Conservation (phyloP, 1,139 yeast species). For the Candida smagusa region DNA sequence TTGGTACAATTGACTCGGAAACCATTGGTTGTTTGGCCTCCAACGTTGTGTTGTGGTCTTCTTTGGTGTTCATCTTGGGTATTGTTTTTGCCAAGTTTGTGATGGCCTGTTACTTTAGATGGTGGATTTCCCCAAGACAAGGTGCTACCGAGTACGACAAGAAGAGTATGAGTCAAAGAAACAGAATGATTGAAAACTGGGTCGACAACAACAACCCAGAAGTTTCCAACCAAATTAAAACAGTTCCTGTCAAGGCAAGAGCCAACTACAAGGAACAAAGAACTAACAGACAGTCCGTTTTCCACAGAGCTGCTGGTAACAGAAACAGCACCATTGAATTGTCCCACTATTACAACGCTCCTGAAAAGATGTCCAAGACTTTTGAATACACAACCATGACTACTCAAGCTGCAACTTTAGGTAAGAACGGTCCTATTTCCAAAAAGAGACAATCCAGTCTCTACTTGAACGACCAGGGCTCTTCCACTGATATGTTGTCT, state of each 20-base stretch:
- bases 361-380: slow-evolving; percentile 35
- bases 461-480: slow-evolving; percentile 33
- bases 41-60: slow-evolving; percentile 70
- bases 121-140: slow-evolving; percentile 75
- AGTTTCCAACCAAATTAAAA: slow-evolving; percentile 52
- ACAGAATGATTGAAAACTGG: slow-evolving; percentile 76
- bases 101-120: slow-evolving; percentile 85
- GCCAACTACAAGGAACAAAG: slow-evolving; percentile 44
- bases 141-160: slow-evolving; percentile 67
- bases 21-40: slow-evolving; percentile 97
- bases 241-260: slow-evolving; percentile 51
- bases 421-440: slow-evolving; percentile 12
- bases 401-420: slow-evolving; percentile 48
- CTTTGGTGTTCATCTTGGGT: slow-evolving; percentile 80
- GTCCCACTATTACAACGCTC: slow-evolving; percentile 38
- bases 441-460: slow-evolving; percentile 20
- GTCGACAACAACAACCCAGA: slow-evolving; percentile 48
- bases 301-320: slow-evolving; percentile 32
- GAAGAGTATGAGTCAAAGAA: slow-evolving; percentile 43
- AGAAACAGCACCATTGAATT: slow-evolving; percentile 40
- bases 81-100: slow-evolving; percentile 74
- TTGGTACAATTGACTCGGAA: slow-evolving; percentile 85
- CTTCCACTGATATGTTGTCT: slow-evolving; percentile 17
- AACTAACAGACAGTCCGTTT: slow-evolving; percentile 46
- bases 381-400: slow-evolving; percentile 56